Percentiles rank a stretch among this genome's conserved stretches.
phyloP scores from a whole-genome alignment of 768 basidiomycete species.

The Cystobasidium ongulense region DNA sequence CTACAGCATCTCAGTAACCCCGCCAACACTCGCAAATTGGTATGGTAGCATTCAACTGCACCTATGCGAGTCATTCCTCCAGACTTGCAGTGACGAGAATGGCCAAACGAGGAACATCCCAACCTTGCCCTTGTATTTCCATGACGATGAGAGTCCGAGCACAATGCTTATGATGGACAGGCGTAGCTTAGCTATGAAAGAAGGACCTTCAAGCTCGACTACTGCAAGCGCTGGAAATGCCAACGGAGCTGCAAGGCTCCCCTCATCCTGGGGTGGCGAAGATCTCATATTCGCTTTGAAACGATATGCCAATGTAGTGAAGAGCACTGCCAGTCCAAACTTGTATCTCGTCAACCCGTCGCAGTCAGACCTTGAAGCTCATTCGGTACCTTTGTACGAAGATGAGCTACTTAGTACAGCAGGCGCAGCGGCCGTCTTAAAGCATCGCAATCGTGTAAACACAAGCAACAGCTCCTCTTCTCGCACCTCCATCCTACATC shows the following conservation, averaged over 20 bases:
- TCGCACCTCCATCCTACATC: conserved; percentile 69
- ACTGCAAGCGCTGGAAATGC: conserved; percentile 13
- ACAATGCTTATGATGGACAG: conserved; percentile 41
- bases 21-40: conserved; percentile 46
- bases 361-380: conserved; percentile 80
- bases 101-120: conserved; percentile 46
- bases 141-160: conserved; percentile 90
- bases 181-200: conserved; percentile 20
- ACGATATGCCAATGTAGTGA: conserved; percentile 68
- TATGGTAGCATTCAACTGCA: conserved; percentile 85
- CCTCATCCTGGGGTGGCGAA: conserved; percentile 37
- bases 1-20: conserved; percentile 53
- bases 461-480: conserved; percentile 38
- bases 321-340: conserved; percentile 73
- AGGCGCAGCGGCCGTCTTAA: conserved; percentile 1
- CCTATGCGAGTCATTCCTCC: conserved; percentile 62
- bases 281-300: conserved; percentile 69
- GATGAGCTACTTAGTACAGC: conserved; percentile 60
- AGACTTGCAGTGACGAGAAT: not conserved
- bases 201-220: not conserved
- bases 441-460: conserved; percentile 51
- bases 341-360: conserved; percentile 89
- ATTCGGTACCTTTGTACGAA: conserved; percentile 71
- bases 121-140: conserved; percentile 83
- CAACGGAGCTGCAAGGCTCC: not conserved